Evolutionary conservation across 805 yeast genomes (phyloP).

Genomic region (Candida corydali): DNA sequence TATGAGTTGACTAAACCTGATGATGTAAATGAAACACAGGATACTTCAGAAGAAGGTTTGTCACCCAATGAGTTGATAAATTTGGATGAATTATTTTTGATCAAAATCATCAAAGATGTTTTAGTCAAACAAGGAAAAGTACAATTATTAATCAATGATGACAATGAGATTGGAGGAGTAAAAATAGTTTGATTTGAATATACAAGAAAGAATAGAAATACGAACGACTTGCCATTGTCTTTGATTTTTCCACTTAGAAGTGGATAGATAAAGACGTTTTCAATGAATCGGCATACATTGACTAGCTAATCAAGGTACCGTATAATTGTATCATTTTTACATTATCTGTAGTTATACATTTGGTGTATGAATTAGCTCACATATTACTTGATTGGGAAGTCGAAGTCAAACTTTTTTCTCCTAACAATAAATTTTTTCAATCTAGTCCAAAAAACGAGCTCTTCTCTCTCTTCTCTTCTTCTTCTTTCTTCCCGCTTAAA

Average conservation of each 20-base stretch:
- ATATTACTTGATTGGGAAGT: slow-evolving; percentile 17
- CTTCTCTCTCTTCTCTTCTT: slow-evolving; percentile 11
- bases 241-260: background rate
- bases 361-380: slow-evolving; percentile 23
- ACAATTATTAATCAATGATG: slow-evolving; percentile 61
- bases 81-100: slow-evolving; percentile 55
- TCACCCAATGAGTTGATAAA: slow-evolving; percentile 55
- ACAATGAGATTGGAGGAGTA: slow-evolving; percentile 63
- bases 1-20: slow-evolving; percentile 71
- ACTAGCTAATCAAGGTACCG: slow-evolving; percentile 9
- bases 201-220: background rate
- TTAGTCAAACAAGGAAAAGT: slow-evolving; percentile 70
- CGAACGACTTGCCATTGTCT: slow-evolving; percentile 1
- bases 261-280: background rate
- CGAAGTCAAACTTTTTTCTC: slow-evolving; percentile 11
- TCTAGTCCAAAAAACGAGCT: too few relatives aligned
- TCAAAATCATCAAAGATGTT: slow-evolving; percentile 46
- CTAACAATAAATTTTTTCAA: background rate
- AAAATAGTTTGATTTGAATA: slow-evolving; percentile 47
- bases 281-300: slow-evolving; percentile 1
- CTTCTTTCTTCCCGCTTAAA: slow-evolving; percentile 48
- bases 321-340: background rate
- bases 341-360: background rate
- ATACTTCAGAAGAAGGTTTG: slow-evolving; percentile 27
- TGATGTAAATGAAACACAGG: background rate